Evolutionary conservation across 176 grass and related monocot genomes (phyloP).

Genomic region (bread wheat (Triticum aestivum)): DNA sequence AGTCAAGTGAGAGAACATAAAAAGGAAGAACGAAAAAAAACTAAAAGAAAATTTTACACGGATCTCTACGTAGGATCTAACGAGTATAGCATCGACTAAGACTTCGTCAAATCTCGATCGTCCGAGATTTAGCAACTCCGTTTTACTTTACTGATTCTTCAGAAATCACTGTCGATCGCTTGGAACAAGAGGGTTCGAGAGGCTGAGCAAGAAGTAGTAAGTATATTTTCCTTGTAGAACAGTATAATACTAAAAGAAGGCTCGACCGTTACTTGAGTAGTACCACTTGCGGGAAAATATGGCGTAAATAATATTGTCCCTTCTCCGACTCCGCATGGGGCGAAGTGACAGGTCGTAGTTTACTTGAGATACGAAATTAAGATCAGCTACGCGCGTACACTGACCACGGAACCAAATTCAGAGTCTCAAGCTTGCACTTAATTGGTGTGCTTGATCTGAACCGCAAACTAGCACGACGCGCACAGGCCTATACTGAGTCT

Average conservation of each 20-base stretch:
- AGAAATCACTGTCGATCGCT: neutral
- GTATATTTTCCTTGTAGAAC: neutral
- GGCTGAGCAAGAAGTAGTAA: neutral
- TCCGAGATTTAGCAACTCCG: too few relatives aligned
- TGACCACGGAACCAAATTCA: neutral
- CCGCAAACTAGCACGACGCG: neutral
- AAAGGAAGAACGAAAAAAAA: too few relatives aligned
- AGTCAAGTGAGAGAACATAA: too few relatives aligned
- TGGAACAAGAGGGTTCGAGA: neutral
- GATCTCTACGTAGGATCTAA: too few relatives aligned
- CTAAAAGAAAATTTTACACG: too few relatives aligned
- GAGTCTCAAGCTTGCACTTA: neutral
- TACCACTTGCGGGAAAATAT: neutral
- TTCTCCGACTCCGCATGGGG: neutral
- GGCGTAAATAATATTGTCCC: neutral
- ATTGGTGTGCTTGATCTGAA: neutral
- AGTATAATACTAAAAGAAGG: neutral
- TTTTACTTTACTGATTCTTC: neutral
- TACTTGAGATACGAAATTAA: neutral
- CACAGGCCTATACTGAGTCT: neutral
- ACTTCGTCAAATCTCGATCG: too few relatives aligned
- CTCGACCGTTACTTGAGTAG: neutral
- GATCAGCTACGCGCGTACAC: neutral
- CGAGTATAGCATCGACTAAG: too few relatives aligned
- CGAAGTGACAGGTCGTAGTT: neutral